Percentiles rank a stretch among this genome's conserved stretches.
Conservation (phyloP, 139 green algal genomes). For the Chlamydomonas sphaeroides region DNA sequence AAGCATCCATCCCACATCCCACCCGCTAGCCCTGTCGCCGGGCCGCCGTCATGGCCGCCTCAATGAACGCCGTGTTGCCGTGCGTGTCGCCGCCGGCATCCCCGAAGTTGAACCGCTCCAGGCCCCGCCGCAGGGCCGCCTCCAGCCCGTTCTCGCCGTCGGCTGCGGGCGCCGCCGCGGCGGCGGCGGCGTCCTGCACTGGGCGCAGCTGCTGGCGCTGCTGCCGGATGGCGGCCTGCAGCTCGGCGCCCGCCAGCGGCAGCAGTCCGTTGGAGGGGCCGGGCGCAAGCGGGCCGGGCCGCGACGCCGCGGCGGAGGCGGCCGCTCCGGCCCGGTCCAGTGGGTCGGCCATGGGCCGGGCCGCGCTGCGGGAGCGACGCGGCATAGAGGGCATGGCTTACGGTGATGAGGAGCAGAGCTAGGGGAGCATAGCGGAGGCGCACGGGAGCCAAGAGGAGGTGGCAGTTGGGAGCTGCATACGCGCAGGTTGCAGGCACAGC, state of each 20-base stretch:
- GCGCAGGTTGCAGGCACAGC: background rate
- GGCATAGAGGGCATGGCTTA: too few relatives aligned
- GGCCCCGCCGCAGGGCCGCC: constrained; percentile 52
- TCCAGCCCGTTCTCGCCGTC: constrained; percentile 40
- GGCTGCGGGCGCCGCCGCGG: background rate
- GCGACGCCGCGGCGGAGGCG: background rate
- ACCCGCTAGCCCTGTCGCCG: background rate
- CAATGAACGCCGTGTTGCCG: constrained; percentile 43
- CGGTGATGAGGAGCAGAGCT: background rate
- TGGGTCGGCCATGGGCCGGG: background rate
- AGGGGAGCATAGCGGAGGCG: background rate
- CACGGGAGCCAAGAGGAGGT: background rate
- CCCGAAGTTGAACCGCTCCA: constrained; percentile 61
- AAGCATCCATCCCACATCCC: background rate
- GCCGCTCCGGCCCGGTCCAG: background rate
- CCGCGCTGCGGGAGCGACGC: too few relatives aligned
- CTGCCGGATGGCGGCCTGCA: constrained; percentile 58
- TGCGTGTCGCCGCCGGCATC: constrained; percentile 41
- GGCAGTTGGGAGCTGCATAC: background rate
- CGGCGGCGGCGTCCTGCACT: constrained; percentile 37
- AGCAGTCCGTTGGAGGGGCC: background rate
- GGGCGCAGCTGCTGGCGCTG: constrained; percentile 55
- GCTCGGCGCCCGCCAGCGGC: constrained; percentile 34
- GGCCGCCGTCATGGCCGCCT: constrained; percentile 26
- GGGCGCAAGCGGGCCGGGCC: background rate